Conservation (phyloP, 345 rosid species). For the Chamaenerion angustifolium region DNA sequence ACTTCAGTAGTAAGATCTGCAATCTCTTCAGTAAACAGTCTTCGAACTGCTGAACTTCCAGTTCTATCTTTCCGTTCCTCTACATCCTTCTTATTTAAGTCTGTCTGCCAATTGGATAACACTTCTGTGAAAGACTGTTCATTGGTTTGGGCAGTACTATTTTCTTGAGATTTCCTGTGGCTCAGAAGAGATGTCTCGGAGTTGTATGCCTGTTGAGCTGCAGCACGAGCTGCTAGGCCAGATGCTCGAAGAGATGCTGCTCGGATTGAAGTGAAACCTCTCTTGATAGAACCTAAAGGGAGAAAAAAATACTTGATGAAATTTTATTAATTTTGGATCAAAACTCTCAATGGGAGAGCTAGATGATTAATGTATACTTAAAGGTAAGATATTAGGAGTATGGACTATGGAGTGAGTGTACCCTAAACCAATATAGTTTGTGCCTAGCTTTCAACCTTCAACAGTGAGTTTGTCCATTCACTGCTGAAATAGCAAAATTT, state of each 20-base stretch:
- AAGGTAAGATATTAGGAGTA: too few species aligned
- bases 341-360: not conserved
- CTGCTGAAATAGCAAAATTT: too few species aligned
- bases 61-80: conserved; percentile 7
- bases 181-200: conserved; percentile 13
- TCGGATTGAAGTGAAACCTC: conserved; percentile 59
- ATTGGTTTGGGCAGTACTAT: conserved; percentile 10
- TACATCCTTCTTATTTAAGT: conserved; percentile 10
- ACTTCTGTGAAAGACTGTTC: not conserved
- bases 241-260: conserved; percentile 56
- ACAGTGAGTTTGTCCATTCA: too few species aligned
- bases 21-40: conserved; percentile 39
- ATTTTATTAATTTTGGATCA: not conserved
- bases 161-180: conserved; percentile 21
- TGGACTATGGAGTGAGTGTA: too few species aligned
- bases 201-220: conserved; percentile 11
- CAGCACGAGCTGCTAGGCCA: conserved; percentile 39
- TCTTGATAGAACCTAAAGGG: conserved; percentile 21
- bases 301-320: not conserved
- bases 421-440: too few species aligned
- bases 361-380: too few species aligned
- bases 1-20: conserved; percentile 13
- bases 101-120: conserved; percentile 18
- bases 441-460: too few species aligned
- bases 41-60: conserved; percentile 35